Conservation (phyloP, 163 green algal genomes). For the Trebouxia gelatinosa region DNA sequence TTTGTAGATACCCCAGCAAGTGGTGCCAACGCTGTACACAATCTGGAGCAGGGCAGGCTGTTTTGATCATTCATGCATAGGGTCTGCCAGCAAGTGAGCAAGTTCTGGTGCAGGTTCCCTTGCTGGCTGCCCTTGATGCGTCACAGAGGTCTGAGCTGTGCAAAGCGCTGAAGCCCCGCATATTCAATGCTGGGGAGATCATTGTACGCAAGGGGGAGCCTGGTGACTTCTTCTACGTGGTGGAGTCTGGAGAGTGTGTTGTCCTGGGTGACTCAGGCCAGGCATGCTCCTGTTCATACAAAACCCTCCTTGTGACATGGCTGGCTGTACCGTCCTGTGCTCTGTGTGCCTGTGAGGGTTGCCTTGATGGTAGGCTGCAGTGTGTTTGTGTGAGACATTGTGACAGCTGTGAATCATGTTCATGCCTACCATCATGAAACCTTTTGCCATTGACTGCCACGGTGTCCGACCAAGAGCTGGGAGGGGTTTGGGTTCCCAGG, state of each 20-base stretch:
- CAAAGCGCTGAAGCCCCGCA: constrained; percentile 50
- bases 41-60: neutral
- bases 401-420: too few species aligned
- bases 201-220: constrained; percentile 61
- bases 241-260: constrained; percentile 70
- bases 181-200: constrained; percentile 36
- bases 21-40: neutral
- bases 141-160: constrained; percentile 56
- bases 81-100: neutral
- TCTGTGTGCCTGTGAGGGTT: too few species aligned
- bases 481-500: too few species aligned
- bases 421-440: too few species aligned
- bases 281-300: too few species aligned
- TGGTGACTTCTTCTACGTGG: constrained; percentile 85
- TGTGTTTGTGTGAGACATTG: too few species aligned
- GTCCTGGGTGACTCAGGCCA: constrained; percentile 62
- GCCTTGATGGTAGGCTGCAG: too few species aligned
- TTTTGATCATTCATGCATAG: neutral
- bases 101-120: constrained; percentile 46
- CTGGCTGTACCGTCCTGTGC: too few species aligned
- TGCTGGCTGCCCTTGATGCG: constrained; percentile 52
- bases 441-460: too few species aligned
- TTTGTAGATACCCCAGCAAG: too few species aligned
- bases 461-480: too few species aligned
- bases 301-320: too few species aligned